phyloP scores from a whole-genome alignment of 164 flowering plant genomes.

The Platanus orientalis region DNA sequence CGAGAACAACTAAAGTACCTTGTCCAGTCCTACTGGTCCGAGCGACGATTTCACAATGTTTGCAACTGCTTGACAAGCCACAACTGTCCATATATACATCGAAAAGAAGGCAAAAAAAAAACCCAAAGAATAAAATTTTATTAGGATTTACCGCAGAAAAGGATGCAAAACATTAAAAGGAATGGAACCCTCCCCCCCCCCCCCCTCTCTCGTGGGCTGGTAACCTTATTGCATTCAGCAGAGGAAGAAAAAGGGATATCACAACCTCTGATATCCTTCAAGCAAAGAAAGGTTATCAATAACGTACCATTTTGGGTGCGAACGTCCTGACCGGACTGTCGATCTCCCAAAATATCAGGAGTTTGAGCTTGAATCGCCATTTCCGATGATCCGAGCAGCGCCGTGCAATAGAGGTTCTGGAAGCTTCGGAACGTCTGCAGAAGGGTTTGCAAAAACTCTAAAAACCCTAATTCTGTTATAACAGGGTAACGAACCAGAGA shows the following conservation, averaged over 20 bases:
- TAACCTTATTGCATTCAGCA: not conserved
- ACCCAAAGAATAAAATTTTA: no score
- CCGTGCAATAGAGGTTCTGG: not conserved
- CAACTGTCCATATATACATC: slow-evolving; percentile 52
- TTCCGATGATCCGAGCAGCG: no score
- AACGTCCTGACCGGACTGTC: slow-evolving; percentile 96
- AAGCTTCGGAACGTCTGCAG: not conserved
- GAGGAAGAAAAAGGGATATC: not conserved
- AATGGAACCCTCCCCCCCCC: no score
- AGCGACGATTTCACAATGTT: slow-evolving; percentile 91
- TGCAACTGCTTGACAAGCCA: slow-evolving; percentile 87
- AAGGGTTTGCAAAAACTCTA: no score
- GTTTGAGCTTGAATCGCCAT: slow-evolving; percentile 49
- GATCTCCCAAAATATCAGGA: slow-evolving; percentile 79
- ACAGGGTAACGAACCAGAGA: no score
- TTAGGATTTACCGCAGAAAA: no score
- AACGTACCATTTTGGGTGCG: slow-evolving; percentile 89
- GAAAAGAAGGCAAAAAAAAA: no score
- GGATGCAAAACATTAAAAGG: no score
- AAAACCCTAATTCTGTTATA: slow-evolving; percentile 12
- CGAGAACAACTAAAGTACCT: slow-evolving; percentile 38
- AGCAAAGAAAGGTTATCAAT: slow-evolving; percentile 9
- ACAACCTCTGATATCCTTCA: no score
- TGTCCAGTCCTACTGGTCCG: slow-evolving; percentile 97
- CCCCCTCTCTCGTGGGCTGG: no score